Conservation (phyloP, 2,329 filamentous ascomycete species). For the Arthroderma uncinatum region DNA sequence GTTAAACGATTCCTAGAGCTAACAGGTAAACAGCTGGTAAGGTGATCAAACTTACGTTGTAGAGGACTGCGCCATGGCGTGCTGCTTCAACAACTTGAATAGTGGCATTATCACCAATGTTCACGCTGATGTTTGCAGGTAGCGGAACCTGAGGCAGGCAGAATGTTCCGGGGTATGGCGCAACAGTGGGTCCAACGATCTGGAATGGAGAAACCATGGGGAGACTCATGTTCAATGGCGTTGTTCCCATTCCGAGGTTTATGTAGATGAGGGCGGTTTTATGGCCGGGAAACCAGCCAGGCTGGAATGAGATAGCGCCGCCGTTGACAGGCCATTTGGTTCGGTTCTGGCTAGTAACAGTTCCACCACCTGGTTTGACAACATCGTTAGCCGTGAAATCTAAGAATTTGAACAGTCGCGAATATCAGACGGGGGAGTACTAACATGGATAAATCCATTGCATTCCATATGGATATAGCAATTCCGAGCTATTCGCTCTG, state of each 20-base stretch:
- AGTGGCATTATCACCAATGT: constrained; percentile 76
- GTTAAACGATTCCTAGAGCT: background rate
- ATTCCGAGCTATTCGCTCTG: constrained; percentile 33
- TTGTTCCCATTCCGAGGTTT: constrained; percentile 76
- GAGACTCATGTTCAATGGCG: constrained; percentile 78
- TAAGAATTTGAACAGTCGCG: too few relatives aligned
- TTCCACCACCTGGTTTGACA: constrained; percentile 62
- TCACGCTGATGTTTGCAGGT: constrained; percentile 58
- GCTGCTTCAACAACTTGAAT: constrained; percentile 81
- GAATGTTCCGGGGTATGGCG: constrained; percentile 76
- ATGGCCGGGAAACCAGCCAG: constrained; percentile 93
- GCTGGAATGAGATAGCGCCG: constrained; percentile 80
- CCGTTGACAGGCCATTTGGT: constrained; percentile 85
- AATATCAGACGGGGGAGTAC: constrained; percentile 26
- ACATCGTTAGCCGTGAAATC: background rate
- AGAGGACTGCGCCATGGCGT: constrained; percentile 71
- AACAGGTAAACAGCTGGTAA: background rate
- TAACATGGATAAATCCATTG: constrained; percentile 92
- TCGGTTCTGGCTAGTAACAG: constrained; percentile 64
- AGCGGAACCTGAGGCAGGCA: constrained; percentile 84
- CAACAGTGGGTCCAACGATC: constrained; percentile 67
- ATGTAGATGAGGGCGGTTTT: constrained; percentile 71
- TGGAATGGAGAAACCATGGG: constrained; percentile 71
- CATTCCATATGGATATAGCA: constrained; percentile 70
- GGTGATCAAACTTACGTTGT: constrained; percentile 53